Evolutionary conservation across 306 rosid species (phyloP).

Genomic region (Corylus heterophylla): DNA sequence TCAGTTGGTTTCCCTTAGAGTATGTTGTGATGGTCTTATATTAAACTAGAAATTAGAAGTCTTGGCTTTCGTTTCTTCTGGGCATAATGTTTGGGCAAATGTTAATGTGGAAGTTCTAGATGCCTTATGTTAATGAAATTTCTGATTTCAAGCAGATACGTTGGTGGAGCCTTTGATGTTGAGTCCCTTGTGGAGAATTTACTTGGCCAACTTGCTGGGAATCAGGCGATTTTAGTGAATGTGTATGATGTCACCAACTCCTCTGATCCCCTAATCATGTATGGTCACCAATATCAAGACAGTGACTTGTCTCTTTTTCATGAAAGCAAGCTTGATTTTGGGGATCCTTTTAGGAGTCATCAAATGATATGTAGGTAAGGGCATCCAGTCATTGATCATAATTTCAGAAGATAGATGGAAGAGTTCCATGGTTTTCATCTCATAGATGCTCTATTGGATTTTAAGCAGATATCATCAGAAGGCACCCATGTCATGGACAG

Average conservation of each 20-base stretch:
- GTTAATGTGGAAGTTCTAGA: slow-evolving; percentile 20
- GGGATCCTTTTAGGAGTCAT: slow-evolving; percentile 92
- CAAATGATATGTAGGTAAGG: slow-evolving; percentile 92
- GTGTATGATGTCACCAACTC: slow-evolving; percentile 88
- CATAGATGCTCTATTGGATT: slow-evolving; percentile 27
- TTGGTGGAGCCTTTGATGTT: slow-evolving; percentile 97
- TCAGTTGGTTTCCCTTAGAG: slow-evolving; percentile 1
- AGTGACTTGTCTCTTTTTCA: slow-evolving; percentile 74
- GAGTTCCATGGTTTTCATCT: slow-evolving; percentile 5
- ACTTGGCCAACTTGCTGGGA: slow-evolving; percentile 96
- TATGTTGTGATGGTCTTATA: neutral
- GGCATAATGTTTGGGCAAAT: slow-evolving; percentile 5
- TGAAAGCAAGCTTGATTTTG: slow-evolving; percentile 93
- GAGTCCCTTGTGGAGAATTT: slow-evolving; percentile 98
- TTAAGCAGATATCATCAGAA: slow-evolving; percentile 86
- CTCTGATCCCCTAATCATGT: slow-evolving; percentile 76
- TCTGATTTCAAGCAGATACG: slow-evolving; percentile 57
- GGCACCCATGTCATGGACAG: slow-evolving; percentile 82
- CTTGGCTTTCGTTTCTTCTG: slow-evolving; percentile 11
- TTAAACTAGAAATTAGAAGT: neutral
- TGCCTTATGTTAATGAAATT: slow-evolving; percentile 26
- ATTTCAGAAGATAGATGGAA: neutral
- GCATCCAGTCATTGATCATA: slow-evolving; percentile 18
- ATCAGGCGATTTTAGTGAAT: slow-evolving; percentile 86
- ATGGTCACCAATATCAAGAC: slow-evolving; percentile 79